Evolutionary conservation across 1,139 yeast genomes (phyloP).

Genomic region (Torulaspora globosa): DNA sequence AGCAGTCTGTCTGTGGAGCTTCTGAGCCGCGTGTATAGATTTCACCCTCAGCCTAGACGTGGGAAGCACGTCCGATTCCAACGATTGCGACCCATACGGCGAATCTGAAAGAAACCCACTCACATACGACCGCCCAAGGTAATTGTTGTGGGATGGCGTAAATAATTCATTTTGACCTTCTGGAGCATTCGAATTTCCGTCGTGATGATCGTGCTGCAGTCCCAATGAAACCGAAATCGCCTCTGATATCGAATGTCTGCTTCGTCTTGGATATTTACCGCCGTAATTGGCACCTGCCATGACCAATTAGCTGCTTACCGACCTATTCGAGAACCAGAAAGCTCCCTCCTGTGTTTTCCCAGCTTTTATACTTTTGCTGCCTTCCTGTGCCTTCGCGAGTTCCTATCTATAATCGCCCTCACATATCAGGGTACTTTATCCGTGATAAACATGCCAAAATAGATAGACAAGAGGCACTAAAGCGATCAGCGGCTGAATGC

Average conservation of each 20-base stretch:
- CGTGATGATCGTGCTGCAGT: constrained; percentile 19
- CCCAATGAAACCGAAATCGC: constrained; percentile 34
- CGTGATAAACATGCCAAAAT: background rate
- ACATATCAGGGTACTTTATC: background rate
- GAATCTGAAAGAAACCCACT: constrained; percentile 31
- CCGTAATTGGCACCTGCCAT: constrained; percentile 2
- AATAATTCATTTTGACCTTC: constrained; percentile 7
- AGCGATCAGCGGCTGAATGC: background rate
- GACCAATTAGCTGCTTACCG: background rate
- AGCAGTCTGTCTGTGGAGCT: constrained; percentile 39
- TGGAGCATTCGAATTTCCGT: constrained; percentile 1
- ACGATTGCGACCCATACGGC: constrained; percentile 14
- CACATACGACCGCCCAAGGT: constrained; percentile 38
- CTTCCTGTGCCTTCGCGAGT: background rate
- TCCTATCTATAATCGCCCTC: background rate
- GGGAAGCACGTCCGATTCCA: constrained; percentile 14
- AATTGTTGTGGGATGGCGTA: constrained; percentile 14
- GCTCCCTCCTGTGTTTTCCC: background rate
- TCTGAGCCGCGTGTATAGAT: constrained; percentile 31
- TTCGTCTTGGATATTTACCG: constrained; percentile 3
- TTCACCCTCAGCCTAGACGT: constrained; percentile 19
- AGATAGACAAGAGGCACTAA: background rate
- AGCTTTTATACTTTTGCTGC: background rate
- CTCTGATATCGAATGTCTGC: constrained; percentile 25
- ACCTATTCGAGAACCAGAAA: background rate